Conservation (phyloP, 208 protist genomes). For the Leishmania guyanensis region DNA sequence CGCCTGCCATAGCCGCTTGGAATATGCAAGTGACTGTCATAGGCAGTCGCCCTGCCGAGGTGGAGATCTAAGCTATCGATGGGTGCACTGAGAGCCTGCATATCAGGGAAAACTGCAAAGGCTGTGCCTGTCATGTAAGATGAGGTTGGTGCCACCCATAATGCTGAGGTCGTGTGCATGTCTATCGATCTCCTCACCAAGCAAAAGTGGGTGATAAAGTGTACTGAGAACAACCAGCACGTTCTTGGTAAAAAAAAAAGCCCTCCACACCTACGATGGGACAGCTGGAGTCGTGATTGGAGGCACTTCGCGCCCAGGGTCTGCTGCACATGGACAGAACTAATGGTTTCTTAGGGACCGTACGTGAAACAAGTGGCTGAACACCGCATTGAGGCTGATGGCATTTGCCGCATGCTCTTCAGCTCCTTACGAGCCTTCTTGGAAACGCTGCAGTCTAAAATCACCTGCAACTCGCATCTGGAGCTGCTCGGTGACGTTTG, state of each 20-base stretch:
- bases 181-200: slow-evolving; percentile 42
- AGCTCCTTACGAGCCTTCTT: slow-evolving; percentile 25
- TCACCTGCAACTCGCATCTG: slow-evolving; percentile 42
- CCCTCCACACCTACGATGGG: slow-evolving; percentile 30
- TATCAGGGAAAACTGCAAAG: slow-evolving; percentile 29
- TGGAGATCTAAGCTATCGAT: slow-evolving; percentile 25
- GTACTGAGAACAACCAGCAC: slow-evolving; percentile 55
- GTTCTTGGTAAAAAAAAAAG: slow-evolving; percentile 54
- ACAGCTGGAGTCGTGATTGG: slow-evolving; percentile 57
- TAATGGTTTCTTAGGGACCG: slow-evolving; percentile 53
- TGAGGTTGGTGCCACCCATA: slow-evolving; percentile 15
- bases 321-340: slow-evolving; percentile 77
- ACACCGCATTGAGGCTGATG: slow-evolving; percentile 23
- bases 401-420: slow-evolving; percentile 39
- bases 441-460: slow-evolving; percentile 35
- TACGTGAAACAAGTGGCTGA: slow-evolving; percentile 33
- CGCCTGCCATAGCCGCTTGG: slow-evolving; percentile 36
- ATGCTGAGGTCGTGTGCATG: slow-evolving; percentile 52
- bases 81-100: slow-evolving; percentile 30
- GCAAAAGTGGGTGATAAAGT: slow-evolving; percentile 54
- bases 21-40: slow-evolving; percentile 42
- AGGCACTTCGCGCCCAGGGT: slow-evolving; percentile 36
- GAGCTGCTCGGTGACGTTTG: slow-evolving; percentile 62
- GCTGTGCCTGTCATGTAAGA: slow-evolving; percentile 28
- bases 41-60: slow-evolving; percentile 28